Evolutionary conservation across 768 basidiomycete genomes (phyloP), one percentile per base, ranked within the genome.

Genomic region (Amanita rubescens): DNA sequence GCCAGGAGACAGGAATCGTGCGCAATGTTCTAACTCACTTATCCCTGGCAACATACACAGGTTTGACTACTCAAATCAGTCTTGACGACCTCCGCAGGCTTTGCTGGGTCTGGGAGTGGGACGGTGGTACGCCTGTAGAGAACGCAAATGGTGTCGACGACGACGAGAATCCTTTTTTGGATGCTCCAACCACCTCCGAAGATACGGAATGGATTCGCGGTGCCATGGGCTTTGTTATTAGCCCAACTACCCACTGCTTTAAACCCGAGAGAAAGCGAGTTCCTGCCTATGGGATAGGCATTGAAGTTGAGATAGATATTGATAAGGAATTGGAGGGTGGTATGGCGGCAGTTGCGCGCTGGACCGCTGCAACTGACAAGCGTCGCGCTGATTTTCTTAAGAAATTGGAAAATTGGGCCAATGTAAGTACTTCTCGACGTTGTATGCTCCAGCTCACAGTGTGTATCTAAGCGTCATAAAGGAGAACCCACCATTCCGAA

Each of bases 91-190:
- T 92, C 43, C 79, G 73, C 53, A 76, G 85, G 55, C 75, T 93
- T 17, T 91, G 90, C 68, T 92, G 90, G 90, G 55, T 92, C 14
- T 91, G 90, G 88, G 90, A 92, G 64, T 93, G 90, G 90, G 83
- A 90, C 61, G 76, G 78, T 5, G 66, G 76, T 41, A 56, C 71
- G 5, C 50, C 78, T 3, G 71, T 76, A 2, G 47, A 54, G 7
- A 17, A 54, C 5, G 49, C 62, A 1, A 51, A 45, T 19, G 24
- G 42, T 4, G 53, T 6, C 20, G 54, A 57, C 12, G 63, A 71
- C 5, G 79, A 80, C 11, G 86, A 85, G 5, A 90, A 90, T 58
- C 87, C 87, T 30, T 88, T 90, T 75, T 68, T 88, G 60, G 68
- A 77, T 3, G 62, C 66, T 2, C 55, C 68, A 22, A 54, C 72